These are phyloP conservation scores for Hevea brasiliensis DNA, from an alignment of 345 rosid genomes.

Conservation along the genomic window DNA sequence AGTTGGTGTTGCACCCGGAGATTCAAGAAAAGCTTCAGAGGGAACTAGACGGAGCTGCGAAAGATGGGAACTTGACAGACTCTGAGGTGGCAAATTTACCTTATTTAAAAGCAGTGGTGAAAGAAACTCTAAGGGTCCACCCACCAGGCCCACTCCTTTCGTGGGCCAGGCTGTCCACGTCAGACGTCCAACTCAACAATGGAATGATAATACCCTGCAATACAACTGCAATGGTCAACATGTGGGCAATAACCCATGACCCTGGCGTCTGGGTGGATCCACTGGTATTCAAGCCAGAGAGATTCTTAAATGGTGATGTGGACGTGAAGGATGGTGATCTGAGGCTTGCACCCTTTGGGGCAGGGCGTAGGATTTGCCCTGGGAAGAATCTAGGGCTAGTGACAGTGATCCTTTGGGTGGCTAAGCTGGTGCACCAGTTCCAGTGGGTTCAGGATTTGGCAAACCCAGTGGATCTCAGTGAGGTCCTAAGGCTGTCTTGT, in stretches of 20 bases:
- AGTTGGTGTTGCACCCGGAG: slow-evolving; percentile 61
- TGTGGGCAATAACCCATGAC: slow-evolving; percentile 97
- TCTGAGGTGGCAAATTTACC: slow-evolving; percentile 57
- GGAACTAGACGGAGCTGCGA: slow-evolving; percentile 38
- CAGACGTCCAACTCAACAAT: slow-evolving; percentile 75
- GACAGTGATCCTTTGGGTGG: slow-evolving; percentile 79
- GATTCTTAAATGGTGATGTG: slow-evolving; percentile 54
- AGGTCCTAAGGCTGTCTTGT: slow-evolving; percentile 80
- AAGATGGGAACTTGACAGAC: slow-evolving; percentile 33
- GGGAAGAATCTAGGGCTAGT: slow-evolving; percentile 76
- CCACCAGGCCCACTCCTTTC: slow-evolving; percentile 94
- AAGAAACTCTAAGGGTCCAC: slow-evolving; percentile 70
- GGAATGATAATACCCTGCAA: slow-evolving; percentile 72
- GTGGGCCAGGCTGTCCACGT: slow-evolving; percentile 85
- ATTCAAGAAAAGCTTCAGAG: slow-evolving; percentile 52
- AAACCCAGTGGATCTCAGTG: slow-evolving; percentile 58
- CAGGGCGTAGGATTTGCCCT: slow-evolving; percentile 86
- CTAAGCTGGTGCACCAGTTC: slow-evolving; percentile 54
- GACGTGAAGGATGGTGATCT: slow-evolving; percentile 69
- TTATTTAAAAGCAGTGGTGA: slow-evolving; percentile 74
- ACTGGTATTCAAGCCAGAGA: slow-evolving; percentile 56
- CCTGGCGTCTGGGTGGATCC: slow-evolving; percentile 65
- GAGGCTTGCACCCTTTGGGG: slow-evolving; percentile 89
- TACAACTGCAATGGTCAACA: slow-evolving; percentile 94
- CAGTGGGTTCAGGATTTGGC: slow-evolving; percentile 49